These are phyloP conservation scores for Coemansia sp. DNA, from an alignment of 192 early-diverging fungal species.

Conservation along the genomic window DNA sequence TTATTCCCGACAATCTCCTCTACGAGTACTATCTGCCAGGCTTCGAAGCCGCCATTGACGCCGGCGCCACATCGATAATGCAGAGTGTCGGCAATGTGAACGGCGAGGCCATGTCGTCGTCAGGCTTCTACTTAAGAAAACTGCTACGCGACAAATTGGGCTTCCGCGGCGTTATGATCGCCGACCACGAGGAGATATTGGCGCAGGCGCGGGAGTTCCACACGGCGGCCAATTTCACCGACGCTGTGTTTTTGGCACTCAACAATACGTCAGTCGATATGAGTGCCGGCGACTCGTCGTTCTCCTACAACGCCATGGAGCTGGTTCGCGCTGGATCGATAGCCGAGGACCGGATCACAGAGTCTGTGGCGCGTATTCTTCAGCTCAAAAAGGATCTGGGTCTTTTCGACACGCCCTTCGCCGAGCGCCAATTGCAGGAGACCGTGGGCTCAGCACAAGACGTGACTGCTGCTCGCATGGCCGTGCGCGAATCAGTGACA, in stretches of 20 bases:
- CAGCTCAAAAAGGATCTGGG: slow-evolving; percentile 71
- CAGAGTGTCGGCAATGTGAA: slow-evolving; percentile 59
- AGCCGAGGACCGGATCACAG: slow-evolving; percentile 48
- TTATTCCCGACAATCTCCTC: slow-evolving; percentile 31
- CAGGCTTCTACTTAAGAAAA: slow-evolving; percentile 55
- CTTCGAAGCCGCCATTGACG: slow-evolving; percentile 59
- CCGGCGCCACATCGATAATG: slow-evolving; percentile 62
- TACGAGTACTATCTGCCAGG: slow-evolving; percentile 64
- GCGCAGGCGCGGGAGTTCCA: slow-evolving; percentile 8
- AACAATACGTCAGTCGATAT: slow-evolving; percentile 62
- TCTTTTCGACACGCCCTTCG: slow-evolving; percentile 54
- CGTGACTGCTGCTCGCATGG: slow-evolving; percentile 46
- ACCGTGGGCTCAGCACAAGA: slow-evolving; percentile 58
- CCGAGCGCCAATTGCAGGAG: slow-evolving; percentile 27
- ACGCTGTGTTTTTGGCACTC: slow-evolving; percentile 56
- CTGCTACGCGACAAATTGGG: slow-evolving; percentile 58
- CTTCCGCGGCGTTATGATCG: slow-evolving; percentile 63
- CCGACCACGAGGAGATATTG: slow-evolving; percentile 54
- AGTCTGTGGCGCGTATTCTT: slow-evolving; percentile 58
- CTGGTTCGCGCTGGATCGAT: slow-evolving; percentile 52
- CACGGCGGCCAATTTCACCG: slow-evolving; percentile 48
- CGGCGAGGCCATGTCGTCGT: slow-evolving; percentile 60
- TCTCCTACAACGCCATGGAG: slow-evolving; percentile 34
- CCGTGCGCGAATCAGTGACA: slow-evolving; percentile 62
- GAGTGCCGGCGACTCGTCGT: slow-evolving; percentile 45